Evolutionary conservation across 768 basidiomycete genomes (phyloP).

Genomic region (Psilocybe subaeruginosa): DNA sequence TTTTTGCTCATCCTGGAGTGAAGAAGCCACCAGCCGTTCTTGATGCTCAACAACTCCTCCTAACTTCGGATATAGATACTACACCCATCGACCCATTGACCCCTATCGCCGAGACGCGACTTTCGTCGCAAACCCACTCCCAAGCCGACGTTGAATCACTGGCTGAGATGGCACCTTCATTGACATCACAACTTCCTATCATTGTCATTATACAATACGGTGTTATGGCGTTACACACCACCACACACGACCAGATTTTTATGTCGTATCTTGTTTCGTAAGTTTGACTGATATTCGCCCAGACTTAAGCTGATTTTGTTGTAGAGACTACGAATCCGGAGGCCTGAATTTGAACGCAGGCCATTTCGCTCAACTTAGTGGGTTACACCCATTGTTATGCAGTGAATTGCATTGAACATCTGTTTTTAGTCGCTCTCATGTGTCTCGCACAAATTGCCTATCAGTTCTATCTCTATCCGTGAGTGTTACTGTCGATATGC

Average conservation of each 20-base stretch:
- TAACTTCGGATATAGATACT: constrained; percentile 41
- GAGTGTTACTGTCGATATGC: constrained; percentile 30
- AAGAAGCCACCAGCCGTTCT: constrained; percentile 75
- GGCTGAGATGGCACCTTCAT: constrained; percentile 60
- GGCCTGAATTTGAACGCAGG: constrained; percentile 90
- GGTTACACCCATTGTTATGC: constrained; percentile 22
- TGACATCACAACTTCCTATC: constrained; percentile 77
- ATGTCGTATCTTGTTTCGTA: constrained; percentile 90
- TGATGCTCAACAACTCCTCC: constrained; percentile 68
- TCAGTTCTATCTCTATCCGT: constrained; percentile 92
- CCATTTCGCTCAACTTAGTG: constrained; percentile 90
- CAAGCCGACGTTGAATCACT: constrained; percentile 41
- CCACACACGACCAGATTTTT: constrained; percentile 90
- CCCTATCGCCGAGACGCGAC: constrained; percentile 54
- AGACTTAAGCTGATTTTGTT: constrained; percentile 6
- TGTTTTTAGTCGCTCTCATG: constrained; percentile 78
- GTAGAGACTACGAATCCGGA: constrained; percentile 80
- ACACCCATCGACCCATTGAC: constrained; percentile 41
- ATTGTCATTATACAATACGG: constrained; percentile 91
- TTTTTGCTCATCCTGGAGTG: constrained; percentile 85
- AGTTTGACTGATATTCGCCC: constrained; percentile 30
- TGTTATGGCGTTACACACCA: constrained; percentile 84
- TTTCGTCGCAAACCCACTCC: constrained; percentile 35
- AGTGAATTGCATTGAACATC: constrained; percentile 2
- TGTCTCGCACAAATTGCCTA: constrained; percentile 92